These are phyloP conservation scores for Omphalotus olearius DNA, from an alignment of 1,284 basidiomycete genomes.

Conservation along the genomic window DNA sequence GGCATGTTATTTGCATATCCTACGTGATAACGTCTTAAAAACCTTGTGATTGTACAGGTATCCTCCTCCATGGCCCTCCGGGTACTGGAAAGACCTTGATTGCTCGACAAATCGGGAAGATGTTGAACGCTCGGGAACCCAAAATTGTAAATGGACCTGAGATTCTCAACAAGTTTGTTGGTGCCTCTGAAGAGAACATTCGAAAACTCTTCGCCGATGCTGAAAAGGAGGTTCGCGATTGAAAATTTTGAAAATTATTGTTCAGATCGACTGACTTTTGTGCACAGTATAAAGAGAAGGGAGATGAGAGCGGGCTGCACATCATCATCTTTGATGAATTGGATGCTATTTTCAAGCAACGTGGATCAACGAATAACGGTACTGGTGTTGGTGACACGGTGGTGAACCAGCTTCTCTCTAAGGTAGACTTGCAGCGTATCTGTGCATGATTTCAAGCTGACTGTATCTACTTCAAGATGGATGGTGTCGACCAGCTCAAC, in stretches of 20 bases:
- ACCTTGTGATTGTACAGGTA: conserved; percentile 46
- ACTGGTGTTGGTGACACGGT: conserved; percentile 98
- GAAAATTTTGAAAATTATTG: too few relatives aligned
- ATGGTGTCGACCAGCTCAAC: conserved; percentile 98
- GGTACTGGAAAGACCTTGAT: conserved; percentile 99
- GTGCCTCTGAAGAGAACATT: conserved; percentile 98
- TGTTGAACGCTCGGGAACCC: conserved; percentile 97
- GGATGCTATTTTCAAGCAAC: conserved; percentile 98
- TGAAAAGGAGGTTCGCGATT: conserved; percentile 79
- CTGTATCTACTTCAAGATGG: conserved; percentile 63
- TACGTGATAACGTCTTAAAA: background rate
- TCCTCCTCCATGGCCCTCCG: conserved; percentile 93
- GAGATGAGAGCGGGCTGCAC: conserved; percentile 96
- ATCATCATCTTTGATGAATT: conserved; percentile 99
- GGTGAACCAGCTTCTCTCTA: conserved; percentile 97
- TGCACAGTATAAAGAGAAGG: conserved; percentile 89
- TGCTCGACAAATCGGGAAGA: conserved; percentile 98
- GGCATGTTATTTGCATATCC: conserved; percentile 40
- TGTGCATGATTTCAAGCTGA: background rate
- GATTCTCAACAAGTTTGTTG: conserved; percentile 96
- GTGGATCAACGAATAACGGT: conserved; percentile 85
- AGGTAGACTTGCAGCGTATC: conserved; percentile 44
- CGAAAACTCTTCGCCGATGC: conserved; percentile 97
- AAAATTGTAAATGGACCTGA: conserved; percentile 99
- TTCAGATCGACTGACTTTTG: background rate